Evolutionary conservation across 768 basidiomycete genomes (phyloP).

Genomic region (Rhizopogon sp.): DNA sequence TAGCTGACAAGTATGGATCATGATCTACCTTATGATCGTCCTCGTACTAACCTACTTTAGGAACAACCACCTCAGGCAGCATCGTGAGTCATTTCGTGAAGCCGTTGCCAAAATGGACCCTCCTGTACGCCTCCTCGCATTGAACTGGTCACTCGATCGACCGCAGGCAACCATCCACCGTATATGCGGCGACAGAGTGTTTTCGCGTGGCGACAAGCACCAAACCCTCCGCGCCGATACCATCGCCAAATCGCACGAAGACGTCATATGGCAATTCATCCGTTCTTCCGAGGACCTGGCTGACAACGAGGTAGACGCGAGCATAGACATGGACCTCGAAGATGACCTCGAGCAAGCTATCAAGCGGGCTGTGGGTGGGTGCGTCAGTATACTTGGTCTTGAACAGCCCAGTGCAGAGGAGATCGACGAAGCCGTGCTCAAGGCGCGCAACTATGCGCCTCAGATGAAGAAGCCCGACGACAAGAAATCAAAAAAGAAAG

Average conservation of each 20-base stretch:
- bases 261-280: constrained; percentile 81
- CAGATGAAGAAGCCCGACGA: constrained; percentile 27
- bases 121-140: constrained; percentile 71
- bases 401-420: constrained; percentile 47
- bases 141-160: constrained; percentile 66
- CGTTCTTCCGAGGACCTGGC: constrained; percentile 55
- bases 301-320: constrained; percentile 57
- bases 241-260: constrained; percentile 57
- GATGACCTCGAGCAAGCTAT: constrained; percentile 54
- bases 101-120: constrained; percentile 38
- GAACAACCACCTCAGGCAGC: constrained; percentile 85
- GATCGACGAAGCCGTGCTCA: constrained; percentile 42
- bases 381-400: constrained; percentile 51
- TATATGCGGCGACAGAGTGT: constrained; percentile 73
- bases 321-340: constrained; percentile 61
- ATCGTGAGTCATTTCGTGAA: constrained; percentile 67
- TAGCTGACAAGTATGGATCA: constrained; percentile 78
- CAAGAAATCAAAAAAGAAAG: constrained; percentile 26
- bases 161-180: constrained; percentile 63
- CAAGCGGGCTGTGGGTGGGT: constrained; percentile 50
- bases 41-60: constrained; percentile 28
- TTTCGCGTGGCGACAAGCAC: constrained; percentile 76
- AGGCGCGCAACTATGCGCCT: constrained; percentile 37
- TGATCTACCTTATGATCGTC: neutral
- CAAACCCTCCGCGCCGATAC: constrained; percentile 68